Conservation (phyloP, 306 rosid genomes). For the Ziziphus jujuba region DNA sequence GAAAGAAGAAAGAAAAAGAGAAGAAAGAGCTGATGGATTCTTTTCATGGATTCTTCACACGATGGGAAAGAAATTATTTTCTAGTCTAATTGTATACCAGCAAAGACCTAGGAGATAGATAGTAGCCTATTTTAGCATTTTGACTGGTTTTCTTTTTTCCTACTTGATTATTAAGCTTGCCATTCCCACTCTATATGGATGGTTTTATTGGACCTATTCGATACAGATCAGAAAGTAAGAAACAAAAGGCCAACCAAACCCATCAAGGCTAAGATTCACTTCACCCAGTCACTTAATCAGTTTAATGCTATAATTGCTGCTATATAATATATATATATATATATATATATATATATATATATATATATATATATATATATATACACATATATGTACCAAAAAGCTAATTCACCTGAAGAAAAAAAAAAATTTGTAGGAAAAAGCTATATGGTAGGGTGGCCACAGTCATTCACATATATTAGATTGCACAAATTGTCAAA, state of each 20-base stretch:
- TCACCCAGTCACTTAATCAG: neutral
- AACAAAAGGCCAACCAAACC: constrained; percentile 15
- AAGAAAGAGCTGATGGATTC: constrained; percentile 18
- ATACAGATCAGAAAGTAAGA: neutral
- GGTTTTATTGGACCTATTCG: neutral
- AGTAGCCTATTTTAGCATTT: constrained; percentile 31
- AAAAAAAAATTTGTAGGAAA: too few species aligned
- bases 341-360: too few species aligned
- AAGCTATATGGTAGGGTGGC: too few species aligned
- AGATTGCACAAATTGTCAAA: too few species aligned
- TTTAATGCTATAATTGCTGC: constrained; percentile 1
- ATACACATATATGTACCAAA: too few species aligned
- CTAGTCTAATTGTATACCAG: neutral
- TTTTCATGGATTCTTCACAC: constrained; percentile 38
- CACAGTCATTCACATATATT: too few species aligned
- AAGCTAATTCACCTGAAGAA: too few species aligned
- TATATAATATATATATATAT: too few species aligned
- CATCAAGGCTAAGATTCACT: constrained; percentile 28
- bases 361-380: too few species aligned
- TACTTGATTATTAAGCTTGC: neutral
- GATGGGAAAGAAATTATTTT: constrained; percentile 27
- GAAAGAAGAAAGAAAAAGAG: constrained; percentile 3
- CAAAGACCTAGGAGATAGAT: constrained; percentile 15
- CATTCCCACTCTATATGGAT: neutral
- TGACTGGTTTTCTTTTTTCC: constrained; percentile 28